Percentiles rank a stretch among this genome's conserved stretches.
These are phyloP conservation scores for Dryadomyces sulphureus DNA, from an alignment of 2,329 filamentous ascomycete species.

Conservation along the genomic window DNA sequence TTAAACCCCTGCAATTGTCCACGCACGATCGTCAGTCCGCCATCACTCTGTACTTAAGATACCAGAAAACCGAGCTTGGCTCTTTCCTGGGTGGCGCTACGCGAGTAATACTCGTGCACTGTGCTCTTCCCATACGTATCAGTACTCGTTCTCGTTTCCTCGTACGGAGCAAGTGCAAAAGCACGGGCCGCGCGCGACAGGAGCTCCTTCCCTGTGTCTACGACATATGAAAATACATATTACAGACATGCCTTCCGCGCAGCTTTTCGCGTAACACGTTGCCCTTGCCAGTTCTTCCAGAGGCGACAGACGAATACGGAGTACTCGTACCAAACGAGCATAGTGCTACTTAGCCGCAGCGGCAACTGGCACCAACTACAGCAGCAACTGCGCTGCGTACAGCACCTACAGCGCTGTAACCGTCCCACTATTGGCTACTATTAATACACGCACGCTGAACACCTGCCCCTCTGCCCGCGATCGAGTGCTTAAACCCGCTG, in stretches of 20 bases:
- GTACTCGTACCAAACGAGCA: too few relatives aligned
- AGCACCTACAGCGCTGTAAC: neutral
- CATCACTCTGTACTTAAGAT: neutral
- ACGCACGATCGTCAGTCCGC: neutral
- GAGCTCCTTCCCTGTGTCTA: neutral
- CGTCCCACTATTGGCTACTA: too few relatives aligned
- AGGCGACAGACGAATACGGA: too few relatives aligned
- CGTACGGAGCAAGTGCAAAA: neutral
- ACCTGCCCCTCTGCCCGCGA: neutral
- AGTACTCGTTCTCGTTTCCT: neutral
- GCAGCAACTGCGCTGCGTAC: too few relatives aligned
- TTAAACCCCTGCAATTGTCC: neutral
- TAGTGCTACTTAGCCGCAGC: too few relatives aligned
- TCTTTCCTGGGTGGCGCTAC: neutral
- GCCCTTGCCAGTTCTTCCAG: neutral
- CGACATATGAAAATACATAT: neutral
- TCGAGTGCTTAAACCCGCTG: slow-evolving; percentile 1
- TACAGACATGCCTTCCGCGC: neutral
- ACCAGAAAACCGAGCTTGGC: neutral
- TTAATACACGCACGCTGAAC: too few relatives aligned
- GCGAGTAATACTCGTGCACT: neutral
- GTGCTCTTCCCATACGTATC: neutral
- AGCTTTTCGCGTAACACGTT: neutral
- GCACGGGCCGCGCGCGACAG: neutral
- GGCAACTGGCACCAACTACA: too few relatives aligned